Evolutionary conservation across 2,329 filamentous ascomycete genomes (phyloP).

Genomic region (Tetracladium maxilliforme): DNA sequence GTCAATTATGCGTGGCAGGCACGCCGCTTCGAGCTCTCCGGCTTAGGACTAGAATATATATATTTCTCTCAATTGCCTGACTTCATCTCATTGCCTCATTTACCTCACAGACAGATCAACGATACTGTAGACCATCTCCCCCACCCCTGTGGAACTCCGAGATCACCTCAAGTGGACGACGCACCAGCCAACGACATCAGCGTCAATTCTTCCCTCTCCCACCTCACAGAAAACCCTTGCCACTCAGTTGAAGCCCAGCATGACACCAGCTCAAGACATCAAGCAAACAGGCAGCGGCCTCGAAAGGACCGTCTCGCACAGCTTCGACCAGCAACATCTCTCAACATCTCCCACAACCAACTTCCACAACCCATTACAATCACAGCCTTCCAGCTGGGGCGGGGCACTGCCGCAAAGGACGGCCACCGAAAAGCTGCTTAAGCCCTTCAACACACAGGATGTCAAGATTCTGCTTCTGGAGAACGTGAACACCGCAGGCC

Average conservation of each 20-base stretch:
- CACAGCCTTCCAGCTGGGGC: slow-evolving; percentile 48
- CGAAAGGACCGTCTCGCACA: slow-evolving; percentile 34
- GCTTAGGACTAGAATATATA: no score
- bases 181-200: background rate
- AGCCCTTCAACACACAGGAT: slow-evolving; percentile 90
- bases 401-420: slow-evolving; percentile 23
- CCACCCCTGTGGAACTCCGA: no score
- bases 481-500: slow-evolving; percentile 86
- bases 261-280: slow-evolving; percentile 31
- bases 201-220: background rate
- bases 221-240: background rate
- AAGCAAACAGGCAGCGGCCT: slow-evolving; percentile 15
- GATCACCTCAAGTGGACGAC: no score
- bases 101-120: no score
- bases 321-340: slow-evolving; percentile 48
- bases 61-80: no score
- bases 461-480: slow-evolving; percentile 93
- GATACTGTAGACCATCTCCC: no score
- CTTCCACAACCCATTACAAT: slow-evolving; percentile 65
- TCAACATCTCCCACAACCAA: slow-evolving; percentile 62
- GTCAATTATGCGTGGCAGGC: no score
- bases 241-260: slow-evolving; percentile 2
- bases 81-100: no score
- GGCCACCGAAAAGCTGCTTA: slow-evolving; percentile 57
- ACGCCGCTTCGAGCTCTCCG: no score